phyloP scores from a whole-genome alignment of 208 protist species.

The Plasmodiophora brassicae region DNA sequence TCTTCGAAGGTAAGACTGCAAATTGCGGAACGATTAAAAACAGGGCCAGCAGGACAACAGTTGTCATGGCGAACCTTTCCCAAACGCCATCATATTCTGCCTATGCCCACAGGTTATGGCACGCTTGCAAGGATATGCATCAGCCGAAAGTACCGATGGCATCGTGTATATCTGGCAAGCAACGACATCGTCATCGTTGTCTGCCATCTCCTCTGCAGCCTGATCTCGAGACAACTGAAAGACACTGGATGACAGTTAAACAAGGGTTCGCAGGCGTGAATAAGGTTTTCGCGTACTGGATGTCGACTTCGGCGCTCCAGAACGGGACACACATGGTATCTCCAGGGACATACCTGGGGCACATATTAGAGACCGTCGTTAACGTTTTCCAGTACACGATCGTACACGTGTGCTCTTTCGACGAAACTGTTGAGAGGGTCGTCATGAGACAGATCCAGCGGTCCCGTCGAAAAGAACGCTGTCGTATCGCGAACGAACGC shows the following conservation, averaged over 20 bases:
- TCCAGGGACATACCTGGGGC: background rate
- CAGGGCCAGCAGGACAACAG: background rate
- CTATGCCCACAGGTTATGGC: background rate
- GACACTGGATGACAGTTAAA: no score
- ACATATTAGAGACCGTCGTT: background rate
- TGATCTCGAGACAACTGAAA: background rate
- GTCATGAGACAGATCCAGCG: background rate
- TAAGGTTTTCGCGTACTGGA: no score
- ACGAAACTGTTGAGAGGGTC: background rate
- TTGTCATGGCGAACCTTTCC: background rate
- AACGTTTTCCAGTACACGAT: background rate
- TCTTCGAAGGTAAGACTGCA: background rate
- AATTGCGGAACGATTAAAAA: background rate
- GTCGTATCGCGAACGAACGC: background rate
- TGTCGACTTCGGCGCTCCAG: background rate
- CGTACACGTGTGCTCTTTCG: background rate
- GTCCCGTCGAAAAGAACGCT: background rate
- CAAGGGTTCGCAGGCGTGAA: no score
- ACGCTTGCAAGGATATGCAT: background rate
- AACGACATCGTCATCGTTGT: constrained; percentile 10
- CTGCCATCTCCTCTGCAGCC: constrained; percentile 21
- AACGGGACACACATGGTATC: background rate
- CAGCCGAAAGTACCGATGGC: background rate
- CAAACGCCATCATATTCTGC: background rate
- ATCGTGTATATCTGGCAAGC: background rate